phyloP scores from a whole-genome alignment of 306 rosid species.

The Vigna mungo region DNA sequence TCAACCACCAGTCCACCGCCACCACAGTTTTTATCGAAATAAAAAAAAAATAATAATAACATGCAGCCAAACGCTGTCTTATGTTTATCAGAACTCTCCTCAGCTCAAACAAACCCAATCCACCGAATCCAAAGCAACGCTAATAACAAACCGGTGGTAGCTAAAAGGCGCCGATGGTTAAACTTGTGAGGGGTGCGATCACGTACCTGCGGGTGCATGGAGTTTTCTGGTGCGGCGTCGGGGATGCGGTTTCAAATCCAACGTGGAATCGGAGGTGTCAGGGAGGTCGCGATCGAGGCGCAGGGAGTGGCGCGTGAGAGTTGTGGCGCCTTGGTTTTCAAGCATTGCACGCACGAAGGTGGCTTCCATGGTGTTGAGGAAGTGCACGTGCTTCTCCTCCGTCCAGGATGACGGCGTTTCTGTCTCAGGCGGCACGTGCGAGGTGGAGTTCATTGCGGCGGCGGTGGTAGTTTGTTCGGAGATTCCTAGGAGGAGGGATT shows the following conservation, averaged over 20 bases:
- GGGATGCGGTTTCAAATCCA: constrained; percentile 51
- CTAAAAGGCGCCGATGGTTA: constrained; percentile 15
- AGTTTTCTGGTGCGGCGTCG: constrained; percentile 36
- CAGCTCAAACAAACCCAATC: not conserved
- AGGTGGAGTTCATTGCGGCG: not conserved
- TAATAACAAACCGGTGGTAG: not conserved
- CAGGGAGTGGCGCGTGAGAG: constrained; percentile 11
- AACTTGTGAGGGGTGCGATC: not conserved
- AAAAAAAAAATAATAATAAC: not conserved
- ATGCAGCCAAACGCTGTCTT: constrained; percentile 39
- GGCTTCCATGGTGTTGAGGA: constrained; percentile 76
- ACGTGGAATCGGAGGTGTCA: constrained; percentile 73
- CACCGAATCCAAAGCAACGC: too few relatives aligned
- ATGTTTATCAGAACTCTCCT: not conserved
- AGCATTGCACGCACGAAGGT: constrained; percentile 84
- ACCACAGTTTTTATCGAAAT: not conserved
- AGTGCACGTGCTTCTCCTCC: constrained; percentile 74
- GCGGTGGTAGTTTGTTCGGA: not conserved
- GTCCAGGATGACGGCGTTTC: constrained; percentile 67
- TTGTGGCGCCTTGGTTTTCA: constrained; percentile 14
- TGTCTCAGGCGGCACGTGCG: not conserved
- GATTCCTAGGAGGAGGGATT: not conserved
- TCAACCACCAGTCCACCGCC: not conserved
- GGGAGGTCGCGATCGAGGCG: constrained; percentile 72
- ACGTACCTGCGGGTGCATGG: constrained; percentile 56